Evolutionary conservation across 2,329 filamentous ascomycete species (phyloP).

Genomic region (Aspergillus sp.): DNA sequence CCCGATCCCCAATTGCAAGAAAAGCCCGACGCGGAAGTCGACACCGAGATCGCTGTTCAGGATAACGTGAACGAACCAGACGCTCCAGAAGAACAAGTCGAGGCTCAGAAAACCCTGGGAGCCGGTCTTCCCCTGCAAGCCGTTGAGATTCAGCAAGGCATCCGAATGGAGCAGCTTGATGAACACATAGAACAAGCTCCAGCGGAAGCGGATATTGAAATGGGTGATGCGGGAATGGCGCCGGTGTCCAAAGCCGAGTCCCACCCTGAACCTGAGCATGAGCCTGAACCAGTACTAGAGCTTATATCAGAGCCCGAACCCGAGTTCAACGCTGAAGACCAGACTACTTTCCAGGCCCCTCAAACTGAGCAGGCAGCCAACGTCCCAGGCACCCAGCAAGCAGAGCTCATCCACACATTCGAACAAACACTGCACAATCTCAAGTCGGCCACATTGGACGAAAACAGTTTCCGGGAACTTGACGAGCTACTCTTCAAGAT

Average conservation of each 20-base stretch:
- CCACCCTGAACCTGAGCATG: too few relatives aligned
- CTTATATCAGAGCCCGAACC: too few relatives aligned
- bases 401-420: conserved; percentile 48
- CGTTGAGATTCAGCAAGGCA: conserved; percentile 4
- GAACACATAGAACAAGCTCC: conserved; percentile 1
- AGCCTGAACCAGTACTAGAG: too few relatives aligned
- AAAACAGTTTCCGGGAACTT: conserved; percentile 59
- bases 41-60: neutral
- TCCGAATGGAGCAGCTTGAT: conserved; percentile 10
- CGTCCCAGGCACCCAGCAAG: conserved; percentile 6
- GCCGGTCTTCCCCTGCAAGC: conserved; percentile 2
- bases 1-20: neutral
- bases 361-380: conserved; percentile 7
- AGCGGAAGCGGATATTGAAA: conserved; percentile 1
- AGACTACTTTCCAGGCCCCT: conserved; percentile 8
- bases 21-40: neutral
- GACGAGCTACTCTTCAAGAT: conserved; percentile 76
- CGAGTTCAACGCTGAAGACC: neutral
- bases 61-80: neutral
- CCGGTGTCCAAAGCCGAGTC: neutral
- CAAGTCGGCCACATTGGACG: conserved; percentile 51
- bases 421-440: conserved; percentile 53
- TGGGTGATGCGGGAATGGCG: conserved; percentile 4
- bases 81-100: neutral
- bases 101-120: too few relatives aligned